Evolutionary conservation across 371 early-diverging fungal genomes (phyloP), one percentile per base, ranked within the genome.

Genomic region (Sporodiniella umbellata): DNA sequence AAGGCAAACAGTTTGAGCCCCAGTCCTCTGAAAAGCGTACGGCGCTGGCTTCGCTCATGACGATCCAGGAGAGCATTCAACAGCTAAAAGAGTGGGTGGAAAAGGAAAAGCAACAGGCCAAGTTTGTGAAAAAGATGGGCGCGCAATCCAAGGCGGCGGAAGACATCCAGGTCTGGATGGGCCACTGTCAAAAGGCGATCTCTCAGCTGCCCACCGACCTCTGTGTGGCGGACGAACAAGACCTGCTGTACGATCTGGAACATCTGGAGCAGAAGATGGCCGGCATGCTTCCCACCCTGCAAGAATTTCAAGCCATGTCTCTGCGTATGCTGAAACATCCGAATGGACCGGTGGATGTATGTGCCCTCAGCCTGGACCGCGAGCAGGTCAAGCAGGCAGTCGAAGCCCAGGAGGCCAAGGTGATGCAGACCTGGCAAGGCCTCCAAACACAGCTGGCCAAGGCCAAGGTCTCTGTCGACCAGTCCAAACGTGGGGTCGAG

Each of bases 121-220:
- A 55, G 14, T 72, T 73, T 47, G 51, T 71, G 8, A 56, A 70
- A 8, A 75, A 73, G 22, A 57, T 73, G 2, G 51, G 60, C 23
- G 51, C 58, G 3, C 75, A 77, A 46, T 65, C 70, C 28, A 75
- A 79, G 51, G 64, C 70, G 8, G 73, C 75, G 1, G 23, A 42
- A 2, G 72, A 77, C 24, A 45, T 80, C n/a, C 53, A 64, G 10
- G 54, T 38, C 1, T 80, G 80, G 80, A 64, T 80, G 17, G 43
- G 26, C 42, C 65, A 65, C 12, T 77, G 78, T 19, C 56, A 62
- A 8, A 35, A 61, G 12, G 76, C 79, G 1, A 61, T 74, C 18
- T 24, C 48, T 4, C 58, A 71, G 14, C 23, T 74, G 6, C 54
- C 68, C 5, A 62, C 68, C 5, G 73, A 79, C 53, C 60, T 70